Evolutionary conservation across 2,329 filamentous ascomycete species (phyloP).

Genomic region (Sporothrix humicola): DNA sequence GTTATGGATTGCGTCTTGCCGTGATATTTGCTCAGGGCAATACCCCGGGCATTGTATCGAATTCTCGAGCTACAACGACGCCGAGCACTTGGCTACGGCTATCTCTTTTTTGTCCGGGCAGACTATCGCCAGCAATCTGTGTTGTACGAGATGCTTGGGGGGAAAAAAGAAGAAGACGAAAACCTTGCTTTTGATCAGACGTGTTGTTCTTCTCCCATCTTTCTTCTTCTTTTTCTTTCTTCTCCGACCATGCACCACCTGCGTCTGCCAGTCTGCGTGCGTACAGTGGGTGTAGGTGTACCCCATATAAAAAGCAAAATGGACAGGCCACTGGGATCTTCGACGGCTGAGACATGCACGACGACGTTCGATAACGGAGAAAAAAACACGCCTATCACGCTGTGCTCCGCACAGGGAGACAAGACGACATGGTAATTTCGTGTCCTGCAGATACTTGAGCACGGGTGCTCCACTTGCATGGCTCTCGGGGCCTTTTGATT

Average conservation of each 20-base stretch:
- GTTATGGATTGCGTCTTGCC: background rate
- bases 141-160: background rate
- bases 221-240: background rate
- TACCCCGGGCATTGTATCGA: background rate
- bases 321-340: conserved; percentile 8
- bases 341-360: conserved; percentile 21
- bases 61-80: too few species aligned
- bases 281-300: too few species aligned
- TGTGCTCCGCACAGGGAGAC: background rate
- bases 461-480: conserved; percentile 2
- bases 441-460: conserved; percentile 10
- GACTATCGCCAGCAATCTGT: background rate
- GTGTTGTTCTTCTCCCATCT: background rate
- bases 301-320: conserved; percentile 11
- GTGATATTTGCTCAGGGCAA: background rate
- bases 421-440: conserved; percentile 6
- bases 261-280: background rate
- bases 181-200: background rate
- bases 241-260: conserved; percentile 13
- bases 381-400: background rate
- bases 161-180: too few species aligned
- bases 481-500: background rate
- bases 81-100: background rate
- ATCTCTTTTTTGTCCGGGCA: background rate
- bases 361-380: conserved; percentile 9